A percentile compares a stretch with the other conserved stretches of the same genome.
These are phyloP conservation scores for Argentina anserina DNA, from an alignment of 306 rosid genomes.

Conservation along the genomic window DNA sequence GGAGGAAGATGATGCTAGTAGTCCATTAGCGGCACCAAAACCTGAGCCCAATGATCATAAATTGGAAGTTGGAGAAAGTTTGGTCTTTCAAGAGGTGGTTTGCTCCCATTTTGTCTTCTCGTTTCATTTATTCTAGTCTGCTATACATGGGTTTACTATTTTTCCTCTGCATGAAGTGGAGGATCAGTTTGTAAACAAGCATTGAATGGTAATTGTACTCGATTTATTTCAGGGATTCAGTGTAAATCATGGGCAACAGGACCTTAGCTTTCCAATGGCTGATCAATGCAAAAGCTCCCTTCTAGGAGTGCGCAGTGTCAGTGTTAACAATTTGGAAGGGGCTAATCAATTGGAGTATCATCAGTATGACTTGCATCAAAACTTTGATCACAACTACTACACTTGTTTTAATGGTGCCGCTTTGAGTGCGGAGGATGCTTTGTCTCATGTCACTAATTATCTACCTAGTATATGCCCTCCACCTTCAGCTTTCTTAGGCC, in stretches of 20 bases:
- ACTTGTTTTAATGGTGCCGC: conserved; percentile 41
- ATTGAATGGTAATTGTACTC: conserved; percentile 21
- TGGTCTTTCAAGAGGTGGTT: conserved; percentile 60
- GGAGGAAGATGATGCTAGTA: conserved; percentile 98
- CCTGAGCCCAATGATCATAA: conserved; percentile 79
- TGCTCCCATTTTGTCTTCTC: neutral
- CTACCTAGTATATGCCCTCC: conserved; percentile 85
- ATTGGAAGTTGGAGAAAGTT: conserved; percentile 56
- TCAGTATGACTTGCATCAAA: conserved; percentile 62
- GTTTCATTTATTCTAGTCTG: conserved; percentile 8
- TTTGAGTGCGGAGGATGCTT: conserved; percentile 52
- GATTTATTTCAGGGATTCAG: conserved; percentile 46
- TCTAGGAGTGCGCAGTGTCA: conserved; percentile 46
- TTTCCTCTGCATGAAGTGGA: neutral
- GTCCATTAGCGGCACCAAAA: conserved; percentile 81
- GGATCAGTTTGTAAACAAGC: conserved; percentile 21
- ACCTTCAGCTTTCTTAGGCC: conserved; percentile 96
- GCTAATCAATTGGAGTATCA: conserved; percentile 62
- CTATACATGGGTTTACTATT: neutral
- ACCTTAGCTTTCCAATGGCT: conserved; percentile 57
- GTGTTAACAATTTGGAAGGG: conserved; percentile 60
- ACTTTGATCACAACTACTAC: conserved; percentile 55
- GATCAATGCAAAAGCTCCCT: conserved; percentile 63
- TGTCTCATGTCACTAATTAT: conserved; percentile 68
- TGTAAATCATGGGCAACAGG: conserved; percentile 60